These are phyloP conservation scores for Amyloporia xantha DNA, from an alignment of 768 basidiomycete genomes.

Conservation along the genomic window DNA sequence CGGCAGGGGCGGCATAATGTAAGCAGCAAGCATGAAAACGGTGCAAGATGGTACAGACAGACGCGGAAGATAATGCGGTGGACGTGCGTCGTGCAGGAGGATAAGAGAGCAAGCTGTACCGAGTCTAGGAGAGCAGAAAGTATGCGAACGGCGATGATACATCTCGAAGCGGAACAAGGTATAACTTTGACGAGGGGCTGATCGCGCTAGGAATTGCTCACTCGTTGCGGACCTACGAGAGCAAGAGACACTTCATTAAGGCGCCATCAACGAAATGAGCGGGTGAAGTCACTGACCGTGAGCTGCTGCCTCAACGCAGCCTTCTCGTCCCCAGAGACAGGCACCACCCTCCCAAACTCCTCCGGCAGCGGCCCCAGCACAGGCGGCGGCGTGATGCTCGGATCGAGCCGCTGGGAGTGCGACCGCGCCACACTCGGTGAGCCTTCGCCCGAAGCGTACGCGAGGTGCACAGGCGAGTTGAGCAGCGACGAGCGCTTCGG, in stretches of 20 bases:
- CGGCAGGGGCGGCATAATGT: neutral
- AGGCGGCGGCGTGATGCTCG: conserved; percentile 11
- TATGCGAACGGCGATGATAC: conserved; percentile 1
- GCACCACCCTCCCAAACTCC: conserved; percentile 13
- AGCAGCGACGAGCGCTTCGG: conserved; percentile 15
- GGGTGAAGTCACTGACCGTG: conserved; percentile 6
- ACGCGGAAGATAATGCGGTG: neutral
- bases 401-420: conserved; percentile 14
- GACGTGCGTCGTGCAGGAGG: neutral
- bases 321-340: conserved; percentile 4
- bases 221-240: conserved; percentile 16
- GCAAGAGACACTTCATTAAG: neutral
- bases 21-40: neutral
- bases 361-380: conserved; percentile 14
- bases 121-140: neutral
- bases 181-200: conserved; percentile 5
- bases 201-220: conserved; percentile 2
- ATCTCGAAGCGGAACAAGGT: conserved; percentile 10
- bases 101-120: neutral
- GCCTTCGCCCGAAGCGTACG: neutral
- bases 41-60: neutral
- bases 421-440: neutral
- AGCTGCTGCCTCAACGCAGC: conserved; percentile 9
- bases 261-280: too few relatives aligned
- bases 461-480: conserved; percentile 11